Base-by-base conservation (phyloP, 345 rosid species). In the Punica granatum region DNA sequence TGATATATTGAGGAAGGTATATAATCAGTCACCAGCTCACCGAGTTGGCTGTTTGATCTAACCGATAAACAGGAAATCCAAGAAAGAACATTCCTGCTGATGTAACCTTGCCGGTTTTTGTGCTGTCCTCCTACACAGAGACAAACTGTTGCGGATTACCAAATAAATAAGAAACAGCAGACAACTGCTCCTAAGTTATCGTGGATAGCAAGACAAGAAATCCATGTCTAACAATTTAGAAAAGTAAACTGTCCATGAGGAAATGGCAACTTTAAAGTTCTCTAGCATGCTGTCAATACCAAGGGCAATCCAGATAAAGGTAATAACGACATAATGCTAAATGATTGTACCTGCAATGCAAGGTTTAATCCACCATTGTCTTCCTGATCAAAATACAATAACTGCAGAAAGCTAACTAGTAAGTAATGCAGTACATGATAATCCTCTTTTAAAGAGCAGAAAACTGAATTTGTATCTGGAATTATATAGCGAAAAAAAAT, bases 81-180 rank as follows among this genome's bases (percentile, higher is more conserved):
- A 95, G 92, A 79, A 95, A 95, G 83, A 86, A 92, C 98, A 90
- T 86, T 73, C 99, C 99, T 34, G 99, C 98, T 72, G 96, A 84
- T 72, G 92, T 85, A 72, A 85, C 77, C 73, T 88, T 92, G 41
- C 96, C 99, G 0, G 88, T 85, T 82, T 82, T 95, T 34, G 74
- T 69, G 79, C 99, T 83, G 69, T 95, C 97, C 84, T 92, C 99
- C 99, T 95, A 69, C 58, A 73, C 14, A 39, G 6, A 16, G n/a
- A 36, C 31, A 63, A 33, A 35, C 43, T 39, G 26, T 23, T 11
- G 19, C 2, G 64, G 18, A 32, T 61, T 32, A n/a, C n/a, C n/a
- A n/a, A n/a, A n/a, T n/a, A n/a, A n/a, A n/a, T n/a, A n/a, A n/a
- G n/a, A n/a, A n/a, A n/a, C n/a, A n/a, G n/a, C n/a, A n/a, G n/a